Percentiles rank a stretch among this genome's conserved stretches.
Conservation (phyloP, 768 basidiomycete genomes). For the Suillus cothurnatus region DNA sequence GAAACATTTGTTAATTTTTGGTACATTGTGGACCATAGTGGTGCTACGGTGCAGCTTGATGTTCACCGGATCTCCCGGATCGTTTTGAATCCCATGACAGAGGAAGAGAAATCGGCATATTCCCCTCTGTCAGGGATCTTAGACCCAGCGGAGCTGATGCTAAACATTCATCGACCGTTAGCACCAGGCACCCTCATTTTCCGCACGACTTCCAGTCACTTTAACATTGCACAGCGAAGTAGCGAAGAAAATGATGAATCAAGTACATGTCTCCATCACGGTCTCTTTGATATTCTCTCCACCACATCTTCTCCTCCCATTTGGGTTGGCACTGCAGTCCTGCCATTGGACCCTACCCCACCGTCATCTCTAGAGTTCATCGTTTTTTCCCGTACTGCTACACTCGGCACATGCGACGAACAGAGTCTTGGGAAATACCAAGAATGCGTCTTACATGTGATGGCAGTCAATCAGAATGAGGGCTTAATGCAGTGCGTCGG, state of each 20-base stretch:
- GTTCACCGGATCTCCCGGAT: slow-evolving; percentile 4
- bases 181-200: slow-evolving; percentile 3
- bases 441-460: slow-evolving; percentile 23
- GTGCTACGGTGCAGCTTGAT: slow-evolving; percentile 16
- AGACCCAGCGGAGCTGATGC: neutral
- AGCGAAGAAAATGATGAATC: neutral
- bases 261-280: neutral
- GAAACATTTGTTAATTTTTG: slow-evolving; percentile 24
- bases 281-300: neutral
- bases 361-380: slow-evolving; percentile 17
- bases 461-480: slow-evolving; percentile 19
- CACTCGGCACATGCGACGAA: slow-evolving; percentile 13
- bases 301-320: neutral
- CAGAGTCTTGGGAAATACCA: slow-evolving; percentile 1
- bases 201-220: neutral
- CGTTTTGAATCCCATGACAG: neutral
- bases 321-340: slow-evolving; percentile 1
- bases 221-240: neutral
- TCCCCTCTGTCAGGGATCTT: neutral
- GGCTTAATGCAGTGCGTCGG: slow-evolving; percentile 22
- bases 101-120: neutral
- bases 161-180: neutral
- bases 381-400: slow-evolving; percentile 19
- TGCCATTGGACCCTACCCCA: neutral
- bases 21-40: slow-evolving; percentile 20